Conservation (phyloP, 805 yeast species). For the Barnettozyma californica region DNA sequence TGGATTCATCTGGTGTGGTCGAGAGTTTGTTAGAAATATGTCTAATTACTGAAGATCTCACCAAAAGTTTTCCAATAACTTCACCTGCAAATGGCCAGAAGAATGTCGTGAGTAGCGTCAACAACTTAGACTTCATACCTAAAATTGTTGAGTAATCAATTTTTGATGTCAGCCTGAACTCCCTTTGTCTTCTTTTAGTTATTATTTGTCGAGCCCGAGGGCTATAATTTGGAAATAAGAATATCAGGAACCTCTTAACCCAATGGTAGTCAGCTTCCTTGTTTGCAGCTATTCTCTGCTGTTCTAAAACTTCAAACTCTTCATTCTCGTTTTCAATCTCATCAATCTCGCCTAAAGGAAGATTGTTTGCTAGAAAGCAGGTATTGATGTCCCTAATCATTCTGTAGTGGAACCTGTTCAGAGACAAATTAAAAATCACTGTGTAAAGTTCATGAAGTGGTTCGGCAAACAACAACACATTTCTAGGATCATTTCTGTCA, state of each 20-base stretch:
- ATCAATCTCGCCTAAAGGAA: conserved; percentile 28
- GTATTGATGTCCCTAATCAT: conserved; percentile 31
- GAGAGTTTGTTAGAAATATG: conserved; percentile 17
- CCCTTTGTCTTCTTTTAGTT: conserved; percentile 19
- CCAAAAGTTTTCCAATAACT: conserved; percentile 20
- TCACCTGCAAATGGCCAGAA: conserved; percentile 29
- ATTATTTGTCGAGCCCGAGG: conserved; percentile 9
- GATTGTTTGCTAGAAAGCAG: conserved; percentile 28
- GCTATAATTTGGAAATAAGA: conserved; percentile 6
- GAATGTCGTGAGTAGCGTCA: conserved; percentile 15
- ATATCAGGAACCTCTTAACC: conserved; percentile 1
- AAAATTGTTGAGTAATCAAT: conserved; percentile 28
- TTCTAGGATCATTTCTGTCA: conserved; percentile 10
- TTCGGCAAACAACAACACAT: conserved; percentile 9
- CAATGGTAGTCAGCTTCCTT: not conserved
- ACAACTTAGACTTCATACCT: conserved; percentile 11
- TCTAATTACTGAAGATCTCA: conserved; percentile 21
- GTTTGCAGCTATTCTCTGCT: not conserved
- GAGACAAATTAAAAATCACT: conserved; percentile 17
- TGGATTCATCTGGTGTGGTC: conserved; percentile 34
- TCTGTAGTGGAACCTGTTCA: conserved; percentile 32
- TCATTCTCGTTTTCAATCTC: conserved; percentile 29
- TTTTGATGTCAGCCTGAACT: conserved; percentile 22
- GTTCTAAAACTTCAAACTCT: conserved; percentile 7
- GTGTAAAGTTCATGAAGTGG: conserved; percentile 15